Percentiles rank a stretch among this genome's conserved stretches.
Evolutionary conservation across 2,329 filamentous ascomycete species (phyloP).

Genomic region (Apiospora aurea): DNA sequence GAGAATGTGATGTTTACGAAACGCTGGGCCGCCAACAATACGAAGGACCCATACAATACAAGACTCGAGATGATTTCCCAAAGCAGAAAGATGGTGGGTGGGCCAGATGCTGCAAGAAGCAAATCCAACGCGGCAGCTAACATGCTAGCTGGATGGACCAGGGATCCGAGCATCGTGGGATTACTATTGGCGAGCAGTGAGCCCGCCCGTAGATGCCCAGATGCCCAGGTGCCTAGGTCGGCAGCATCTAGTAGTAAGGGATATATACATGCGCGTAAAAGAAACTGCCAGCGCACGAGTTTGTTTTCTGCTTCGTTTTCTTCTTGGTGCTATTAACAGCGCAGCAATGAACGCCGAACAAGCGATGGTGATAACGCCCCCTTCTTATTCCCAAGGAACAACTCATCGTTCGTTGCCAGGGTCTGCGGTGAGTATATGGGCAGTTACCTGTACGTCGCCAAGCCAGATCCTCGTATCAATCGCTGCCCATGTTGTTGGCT

Average conservation of each 20-base stretch:
- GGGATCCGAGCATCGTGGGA: slow-evolving; percentile 12
- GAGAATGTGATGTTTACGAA: not conserved
- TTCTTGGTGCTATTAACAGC: not conserved
- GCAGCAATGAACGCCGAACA: not conserved
- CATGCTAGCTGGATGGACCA: not conserved
- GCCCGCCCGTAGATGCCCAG: not conserved
- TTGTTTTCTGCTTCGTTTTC: not conserved
- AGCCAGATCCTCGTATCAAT: slow-evolving; percentile 14
- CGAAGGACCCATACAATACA: slow-evolving; percentile 1
- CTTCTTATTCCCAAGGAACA: not conserved
- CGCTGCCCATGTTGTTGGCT: not conserved
- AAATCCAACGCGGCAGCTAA: slow-evolving; percentile 13
- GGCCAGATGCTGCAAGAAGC: slow-evolving; percentile 6
- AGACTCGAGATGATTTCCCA: slow-evolving; percentile 4
- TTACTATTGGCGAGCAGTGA: not conserved
- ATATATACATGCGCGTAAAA: not conserved
- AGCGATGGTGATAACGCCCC: not conserved
- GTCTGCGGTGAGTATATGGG: not conserved
- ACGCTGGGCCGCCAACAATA: slow-evolving; percentile 7
- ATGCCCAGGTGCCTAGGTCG: not conserved
- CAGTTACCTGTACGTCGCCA: not conserved
- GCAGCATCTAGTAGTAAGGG: not conserved
- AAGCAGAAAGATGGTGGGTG: slow-evolving; percentile 12
- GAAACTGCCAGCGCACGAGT: not conserved
- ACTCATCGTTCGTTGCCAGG: not conserved